Base-by-base conservation (phyloP, 106 monocot species). In the Dioscorea zingiberensis region DNA sequence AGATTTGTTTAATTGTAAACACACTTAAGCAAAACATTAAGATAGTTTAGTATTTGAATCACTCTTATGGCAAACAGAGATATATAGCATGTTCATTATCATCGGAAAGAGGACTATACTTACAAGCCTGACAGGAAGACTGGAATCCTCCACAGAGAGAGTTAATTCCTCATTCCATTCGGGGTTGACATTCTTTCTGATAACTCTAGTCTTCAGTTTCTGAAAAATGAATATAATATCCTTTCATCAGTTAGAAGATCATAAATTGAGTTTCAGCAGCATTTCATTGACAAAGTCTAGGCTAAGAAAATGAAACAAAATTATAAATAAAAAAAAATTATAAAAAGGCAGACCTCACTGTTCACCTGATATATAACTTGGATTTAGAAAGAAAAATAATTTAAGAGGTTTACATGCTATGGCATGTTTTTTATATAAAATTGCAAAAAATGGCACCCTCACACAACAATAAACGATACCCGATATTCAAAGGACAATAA, bases 131-230 rank as follows among this genome's bases (percentile, higher is more conserved):
- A 81, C 60, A 7, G 70, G 66, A 23, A 67, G 38, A 38, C 8
- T 60, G 16, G 71, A 59, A 49, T 81, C 74, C 15, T 23, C 51
- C 44, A 81, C 70, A 13, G 55, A 48, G 55, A 81, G 63, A 13
- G 71, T 81, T 32, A 81, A 66, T 7, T 75, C 71, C 56, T 81
- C 81, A 58, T 81, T 68, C 81, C 81, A 81, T 21, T 67, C 75
- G 1, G 81, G 81, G 62, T 81, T 81, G 54, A 76, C 27, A 63
- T 67, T 62, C 48, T 60, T 67, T 22, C 68, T 81, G 11, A 76
- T 58, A 9, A 76, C 75, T 21, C 56, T 44, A 26, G 81, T 81
- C 76, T 71, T 76, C 44, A 81, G 14, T 72, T 56, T 76, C 81
- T 81, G 63, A 21, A 61, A 60, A 51, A 13, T 18, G 51, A 51